Evolutionary conservation across 768 basidiomycete species (phyloP).

Genomic region (Epithele typhae): DNA sequence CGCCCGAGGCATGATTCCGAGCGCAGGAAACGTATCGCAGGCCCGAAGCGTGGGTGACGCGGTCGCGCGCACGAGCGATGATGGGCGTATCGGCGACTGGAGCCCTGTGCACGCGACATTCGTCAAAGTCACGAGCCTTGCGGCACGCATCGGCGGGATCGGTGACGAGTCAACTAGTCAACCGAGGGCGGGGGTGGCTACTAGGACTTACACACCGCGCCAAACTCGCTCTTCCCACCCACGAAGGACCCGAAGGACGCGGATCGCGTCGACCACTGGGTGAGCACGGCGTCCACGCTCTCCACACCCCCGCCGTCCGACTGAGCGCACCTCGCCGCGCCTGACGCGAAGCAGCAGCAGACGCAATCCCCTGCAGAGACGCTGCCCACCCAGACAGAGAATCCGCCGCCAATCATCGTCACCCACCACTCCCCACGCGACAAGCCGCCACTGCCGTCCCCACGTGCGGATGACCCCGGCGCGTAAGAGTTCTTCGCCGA

Average conservation of each 20-base stretch:
- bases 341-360: neutral
- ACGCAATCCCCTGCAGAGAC: constrained; percentile 2
- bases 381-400: constrained; percentile 11
- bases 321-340: neutral
- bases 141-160: neutral
- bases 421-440: constrained; percentile 1
- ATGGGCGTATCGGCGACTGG: constrained; percentile 1
- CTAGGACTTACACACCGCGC: constrained; percentile 4
- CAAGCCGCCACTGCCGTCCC: neutral
- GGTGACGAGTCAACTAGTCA: neutral
- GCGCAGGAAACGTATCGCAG: neutral
- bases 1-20: constrained; percentile 20
- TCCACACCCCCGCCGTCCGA: too few relatives aligned
- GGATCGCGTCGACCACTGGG: too few relatives aligned
- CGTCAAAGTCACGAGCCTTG: neutral
- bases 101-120: constrained; percentile 4
- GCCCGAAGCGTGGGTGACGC: constrained; percentile 1
- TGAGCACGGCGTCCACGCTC: too few relatives aligned
- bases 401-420: constrained; percentile 14
- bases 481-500: constrained; percentile 65
- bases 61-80: constrained; percentile 3
- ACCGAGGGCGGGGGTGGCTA: neutral
- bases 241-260: too few relatives aligned
- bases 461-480: constrained; percentile 11
- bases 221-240: neutral